A percentile compares a stretch with the other conserved stretches of the same genome.
These are phyloP conservation scores for Gillenia trifoliata DNA, from an alignment of 306 rosid species.

Conservation along the genomic window DNA sequence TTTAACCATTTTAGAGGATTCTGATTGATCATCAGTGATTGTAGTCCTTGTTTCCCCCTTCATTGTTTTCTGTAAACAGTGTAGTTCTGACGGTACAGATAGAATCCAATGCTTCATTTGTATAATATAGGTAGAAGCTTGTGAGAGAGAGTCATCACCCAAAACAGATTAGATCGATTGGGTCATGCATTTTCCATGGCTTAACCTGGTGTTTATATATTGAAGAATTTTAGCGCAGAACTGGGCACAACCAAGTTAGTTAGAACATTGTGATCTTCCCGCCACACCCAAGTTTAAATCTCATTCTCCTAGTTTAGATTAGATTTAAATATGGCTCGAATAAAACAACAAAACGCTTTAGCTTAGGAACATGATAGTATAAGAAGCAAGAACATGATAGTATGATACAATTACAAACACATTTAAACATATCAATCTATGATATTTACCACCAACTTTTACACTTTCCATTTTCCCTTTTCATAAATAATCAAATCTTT, in stretches of 20 bases:
- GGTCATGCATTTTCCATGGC: not conserved
- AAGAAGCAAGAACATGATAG: too few relatives aligned
- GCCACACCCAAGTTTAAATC: too few relatives aligned
- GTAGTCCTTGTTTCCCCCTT: not conserved
- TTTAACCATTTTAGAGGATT: constrained; percentile 40
- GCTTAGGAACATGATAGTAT: not conserved
- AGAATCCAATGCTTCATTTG: not conserved
- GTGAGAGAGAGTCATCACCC: not conserved
- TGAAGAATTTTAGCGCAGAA: not conserved
- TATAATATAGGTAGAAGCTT: constrained; percentile 7
- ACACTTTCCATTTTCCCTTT: not conserved
- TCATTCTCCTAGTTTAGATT: too few relatives aligned
- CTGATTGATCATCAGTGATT: not conserved
- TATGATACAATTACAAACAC: not conserved
- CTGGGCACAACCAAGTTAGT: not conserved
- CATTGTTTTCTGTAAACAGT: not conserved
- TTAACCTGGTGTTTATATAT: not conserved
- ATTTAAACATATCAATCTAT: not conserved
- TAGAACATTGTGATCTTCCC: not conserved
- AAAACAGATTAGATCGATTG: not conserved
- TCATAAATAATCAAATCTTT: not conserved
- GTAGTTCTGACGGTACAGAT: not conserved
- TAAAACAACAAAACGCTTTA: not conserved
- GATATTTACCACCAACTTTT: not conserved
- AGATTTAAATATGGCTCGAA: not conserved